Conservation (phyloP, 2,329 filamentous ascomycete species). For the Hansfordia pulvinata region DNA sequence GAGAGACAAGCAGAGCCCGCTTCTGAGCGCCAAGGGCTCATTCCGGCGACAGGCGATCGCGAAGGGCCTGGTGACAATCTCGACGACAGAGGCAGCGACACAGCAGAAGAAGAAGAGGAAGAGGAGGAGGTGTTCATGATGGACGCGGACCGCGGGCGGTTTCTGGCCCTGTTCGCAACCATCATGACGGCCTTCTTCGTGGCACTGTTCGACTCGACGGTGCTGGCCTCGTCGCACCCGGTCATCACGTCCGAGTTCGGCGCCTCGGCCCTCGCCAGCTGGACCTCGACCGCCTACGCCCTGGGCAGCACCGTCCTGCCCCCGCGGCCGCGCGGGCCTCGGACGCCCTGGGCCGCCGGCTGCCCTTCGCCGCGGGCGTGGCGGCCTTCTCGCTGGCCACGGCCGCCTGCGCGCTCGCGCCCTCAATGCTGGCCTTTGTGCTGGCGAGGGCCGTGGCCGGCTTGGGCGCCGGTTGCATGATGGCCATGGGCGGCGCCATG, state of each 20-base stretch:
- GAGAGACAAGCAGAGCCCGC: too few relatives aligned
- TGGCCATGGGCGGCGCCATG: slow-evolving; percentile 57
- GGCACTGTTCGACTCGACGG: slow-evolving; percentile 58
- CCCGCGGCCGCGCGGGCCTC: slow-evolving; percentile 62
- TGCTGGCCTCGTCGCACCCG: slow-evolving; percentile 72
- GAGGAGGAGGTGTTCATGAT: slow-evolving; percentile 29
- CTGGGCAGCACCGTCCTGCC: slow-evolving; percentile 62
- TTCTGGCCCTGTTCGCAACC: slow-evolving; percentile 49
- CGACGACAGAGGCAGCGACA: too few relatives aligned
- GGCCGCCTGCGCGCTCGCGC: slow-evolving; percentile 54
- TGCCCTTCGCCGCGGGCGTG: slow-evolving; percentile 51
- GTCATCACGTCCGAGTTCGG: slow-evolving; percentile 72
- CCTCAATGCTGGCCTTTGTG: slow-evolving; percentile 57
- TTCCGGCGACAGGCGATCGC: too few relatives aligned
- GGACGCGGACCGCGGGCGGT: slow-evolving; percentile 31
- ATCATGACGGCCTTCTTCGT: slow-evolving; percentile 46
- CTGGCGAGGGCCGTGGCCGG: slow-evolving; percentile 58
- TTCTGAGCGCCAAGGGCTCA: too few relatives aligned
- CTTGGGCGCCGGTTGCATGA: slow-evolving; percentile 57
- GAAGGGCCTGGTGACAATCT: too few relatives aligned
- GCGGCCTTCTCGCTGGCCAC: slow-evolving; percentile 51
- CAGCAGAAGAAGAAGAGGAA: too few relatives aligned
- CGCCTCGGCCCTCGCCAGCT: slow-evolving; percentile 66
- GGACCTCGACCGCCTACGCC: slow-evolving; percentile 69
- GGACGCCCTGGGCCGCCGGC: slow-evolving; percentile 58